Conservation (phyloP, 768 basidiomycete genomes). For the Mycena galopus region DNA sequence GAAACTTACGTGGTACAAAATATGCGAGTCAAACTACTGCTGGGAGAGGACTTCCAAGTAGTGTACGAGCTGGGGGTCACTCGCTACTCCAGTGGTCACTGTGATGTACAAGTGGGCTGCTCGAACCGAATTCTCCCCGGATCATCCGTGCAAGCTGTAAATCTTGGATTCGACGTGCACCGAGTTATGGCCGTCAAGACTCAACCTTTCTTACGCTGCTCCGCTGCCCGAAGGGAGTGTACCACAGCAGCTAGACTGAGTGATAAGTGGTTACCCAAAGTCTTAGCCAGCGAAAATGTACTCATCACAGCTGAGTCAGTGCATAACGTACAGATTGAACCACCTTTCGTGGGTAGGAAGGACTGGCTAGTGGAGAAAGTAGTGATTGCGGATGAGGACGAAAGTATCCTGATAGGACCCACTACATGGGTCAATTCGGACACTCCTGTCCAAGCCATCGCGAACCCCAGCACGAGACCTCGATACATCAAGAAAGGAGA, state of each 20-base stretch:
- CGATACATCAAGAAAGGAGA: conserved; percentile 29
- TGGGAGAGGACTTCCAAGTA: conserved; percentile 45
- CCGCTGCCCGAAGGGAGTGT: not conserved
- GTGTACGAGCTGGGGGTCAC: conserved; percentile 37
- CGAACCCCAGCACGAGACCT: conserved; percentile 31
- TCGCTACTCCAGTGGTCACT: conserved; percentile 17
- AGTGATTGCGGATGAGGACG: not conserved
- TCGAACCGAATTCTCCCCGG: conserved; percentile 5
- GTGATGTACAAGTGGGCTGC: conserved; percentile 6
- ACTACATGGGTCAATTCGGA: not conserved
- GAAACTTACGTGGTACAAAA: conserved; percentile 42
- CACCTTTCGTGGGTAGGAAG: not conserved
- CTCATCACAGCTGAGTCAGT: conserved; percentile 10
- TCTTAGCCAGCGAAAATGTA: not conserved
- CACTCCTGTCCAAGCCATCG: conserved; percentile 31
- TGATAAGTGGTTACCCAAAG: not conserved
- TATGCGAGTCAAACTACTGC: conserved; percentile 42
- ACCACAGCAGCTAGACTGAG: not conserved
- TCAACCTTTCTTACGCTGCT: not conserved
- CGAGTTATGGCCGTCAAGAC: not conserved
- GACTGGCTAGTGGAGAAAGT: conserved; percentile 37
- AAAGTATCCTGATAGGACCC: not conserved
- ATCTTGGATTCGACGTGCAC: conserved; percentile 18
- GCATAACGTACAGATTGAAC: conserved; percentile 12
- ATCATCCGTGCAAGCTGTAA: conserved; percentile 10